Evolutionary conservation across 1,284 basidiomycete genomes (phyloP), one percentile per base, ranked within the genome.

Genomic region (Marasmius tenuissimus): DNA sequence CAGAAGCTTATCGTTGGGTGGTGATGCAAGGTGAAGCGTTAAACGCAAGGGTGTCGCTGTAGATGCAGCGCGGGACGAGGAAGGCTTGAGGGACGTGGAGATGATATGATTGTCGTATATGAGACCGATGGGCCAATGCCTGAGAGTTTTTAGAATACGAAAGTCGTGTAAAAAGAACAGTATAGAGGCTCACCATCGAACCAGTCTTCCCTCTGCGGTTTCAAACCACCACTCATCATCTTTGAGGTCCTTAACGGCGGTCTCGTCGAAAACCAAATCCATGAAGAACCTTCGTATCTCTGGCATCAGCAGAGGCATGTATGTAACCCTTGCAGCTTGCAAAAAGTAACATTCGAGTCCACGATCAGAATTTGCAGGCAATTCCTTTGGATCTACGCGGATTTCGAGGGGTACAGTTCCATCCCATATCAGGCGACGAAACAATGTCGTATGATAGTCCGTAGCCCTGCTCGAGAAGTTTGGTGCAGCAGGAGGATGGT

Each of bases 191-290:
- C 64, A 95, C 94, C 94, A 97, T 77, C 92, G 93, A 71, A 92
- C 83, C 66, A 88, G 75, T 34, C 79, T 84, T 54, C 87, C 89
- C 63, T 86, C 88, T 65, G 88, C 89, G 63, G 87, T 88, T 74
- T 97, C 94, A 73, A 98, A 96, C 96, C 96, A 97, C 91, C 96
- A 94, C 54, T 95, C 90, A 62, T 92, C 89, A 67, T 95, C 92
- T 71, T 90, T 91, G 63, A 94, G 75, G 11, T 81, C 68, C 60
- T 85, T 86, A 4, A 87, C 85, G 22, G 89, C 87, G 38, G 85
- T 81, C 68, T 95, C 92, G 70, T 96, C 93, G 69, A 97, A 89
- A 5, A 94, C 92, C 53, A 97, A 86, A 66, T 96, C 92, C 77
- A 93, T 88, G 63, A 97, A 83, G 73, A 94, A 94, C 65, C 88